Evolutionary conservation across 257 asterid species (phyloP).

Genomic region (Euphrasia confusa): DNA sequence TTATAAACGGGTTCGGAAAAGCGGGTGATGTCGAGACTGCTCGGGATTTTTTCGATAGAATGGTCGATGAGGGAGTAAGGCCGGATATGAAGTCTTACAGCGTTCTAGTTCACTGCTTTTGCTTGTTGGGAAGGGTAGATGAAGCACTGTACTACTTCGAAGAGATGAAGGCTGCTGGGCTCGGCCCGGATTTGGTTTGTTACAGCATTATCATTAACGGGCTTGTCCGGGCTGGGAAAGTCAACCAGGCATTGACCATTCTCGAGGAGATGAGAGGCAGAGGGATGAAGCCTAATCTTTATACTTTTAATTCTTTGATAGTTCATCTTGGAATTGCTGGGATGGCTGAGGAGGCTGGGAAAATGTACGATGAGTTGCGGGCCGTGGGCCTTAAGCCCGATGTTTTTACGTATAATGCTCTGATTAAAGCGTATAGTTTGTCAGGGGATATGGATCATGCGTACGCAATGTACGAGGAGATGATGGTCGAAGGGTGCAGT

Average conservation of each 20-base stretch:
- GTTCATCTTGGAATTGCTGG: slow-evolving; percentile 71
- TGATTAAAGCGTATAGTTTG: slow-evolving; percentile 68
- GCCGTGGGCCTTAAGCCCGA: slow-evolving; percentile 65
- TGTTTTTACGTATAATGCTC: slow-evolving; percentile 80
- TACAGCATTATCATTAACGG: slow-evolving; percentile 86
- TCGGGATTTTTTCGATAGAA: slow-evolving; percentile 55
- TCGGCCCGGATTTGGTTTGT: slow-evolving; percentile 83
- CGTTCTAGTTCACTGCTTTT: slow-evolving; percentile 76
- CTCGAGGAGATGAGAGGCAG: slow-evolving; percentile 71
- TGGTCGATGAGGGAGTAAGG: slow-evolving; percentile 76
- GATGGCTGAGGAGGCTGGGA: slow-evolving; percentile 63
- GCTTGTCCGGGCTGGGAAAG: slow-evolving; percentile 57
- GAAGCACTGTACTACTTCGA: slow-evolving; percentile 69
- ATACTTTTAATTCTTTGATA: slow-evolving; percentile 73
- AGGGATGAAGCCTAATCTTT: slow-evolving; percentile 70
- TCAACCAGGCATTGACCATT: slow-evolving; percentile 53
- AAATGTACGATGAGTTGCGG: slow-evolving; percentile 63
- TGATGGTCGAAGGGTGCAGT: slow-evolving; percentile 79
- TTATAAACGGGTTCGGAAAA: slow-evolving; percentile 88
- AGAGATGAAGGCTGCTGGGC: slow-evolving; percentile 69
- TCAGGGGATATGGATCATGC: slow-evolving; percentile 76
- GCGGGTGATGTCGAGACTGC: slow-evolving; percentile 71
- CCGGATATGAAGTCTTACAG: slow-evolving; percentile 90
- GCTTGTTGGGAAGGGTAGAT: slow-evolving; percentile 51
- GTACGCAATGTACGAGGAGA: slow-evolving; percentile 73